phyloP scores from a whole-genome alignment of 768 basidiomycete species.

The Lentinula aciculospora region DNA sequence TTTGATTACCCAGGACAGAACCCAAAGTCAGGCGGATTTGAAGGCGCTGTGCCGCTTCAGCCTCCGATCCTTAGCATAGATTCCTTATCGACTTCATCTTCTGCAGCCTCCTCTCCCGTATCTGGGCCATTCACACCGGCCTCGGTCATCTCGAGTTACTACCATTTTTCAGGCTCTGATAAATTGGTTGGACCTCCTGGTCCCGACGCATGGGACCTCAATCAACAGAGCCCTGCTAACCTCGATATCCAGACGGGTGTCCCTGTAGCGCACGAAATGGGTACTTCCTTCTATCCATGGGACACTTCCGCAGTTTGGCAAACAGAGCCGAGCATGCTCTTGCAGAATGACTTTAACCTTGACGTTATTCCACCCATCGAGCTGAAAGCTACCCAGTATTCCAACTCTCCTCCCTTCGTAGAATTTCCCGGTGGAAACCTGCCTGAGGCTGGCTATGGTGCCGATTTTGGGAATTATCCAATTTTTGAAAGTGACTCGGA shows the following conservation, averaged over 20 bases:
- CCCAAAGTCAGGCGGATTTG: not conserved
- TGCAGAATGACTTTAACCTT: conserved; percentile 64
- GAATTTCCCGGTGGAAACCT: not conserved
- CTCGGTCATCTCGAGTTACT: conserved; percentile 22
- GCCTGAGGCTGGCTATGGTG: not conserved
- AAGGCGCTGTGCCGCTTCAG: not conserved
- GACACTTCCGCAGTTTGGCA: conserved; percentile 25
- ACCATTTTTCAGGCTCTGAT: conserved; percentile 17
- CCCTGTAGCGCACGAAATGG: conserved; percentile 29
- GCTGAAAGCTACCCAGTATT: conserved; percentile 44
- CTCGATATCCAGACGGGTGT: conserved; percentile 33
- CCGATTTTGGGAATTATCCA: not conserved
- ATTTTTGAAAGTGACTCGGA: not conserved
- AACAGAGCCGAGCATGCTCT: conserved; percentile 27
- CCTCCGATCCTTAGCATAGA: conserved; percentile 35
- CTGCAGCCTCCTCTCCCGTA: conserved; percentile 43
- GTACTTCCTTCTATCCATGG: conserved; percentile 27
- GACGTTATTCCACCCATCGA: conserved; percentile 60
- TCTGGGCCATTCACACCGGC: conserved; percentile 46
- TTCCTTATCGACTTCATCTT: conserved; percentile 36
- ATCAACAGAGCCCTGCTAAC: conserved; percentile 27
- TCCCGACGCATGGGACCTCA: conserved; percentile 14
- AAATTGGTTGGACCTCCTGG: conserved; percentile 15
- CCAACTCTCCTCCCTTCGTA: conserved; percentile 12
- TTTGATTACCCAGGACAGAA: conserved; percentile 20